Evolutionary conservation across 2,329 filamentous ascomycete genomes (phyloP).

Genomic region (Trichothecium roseum): DNA sequence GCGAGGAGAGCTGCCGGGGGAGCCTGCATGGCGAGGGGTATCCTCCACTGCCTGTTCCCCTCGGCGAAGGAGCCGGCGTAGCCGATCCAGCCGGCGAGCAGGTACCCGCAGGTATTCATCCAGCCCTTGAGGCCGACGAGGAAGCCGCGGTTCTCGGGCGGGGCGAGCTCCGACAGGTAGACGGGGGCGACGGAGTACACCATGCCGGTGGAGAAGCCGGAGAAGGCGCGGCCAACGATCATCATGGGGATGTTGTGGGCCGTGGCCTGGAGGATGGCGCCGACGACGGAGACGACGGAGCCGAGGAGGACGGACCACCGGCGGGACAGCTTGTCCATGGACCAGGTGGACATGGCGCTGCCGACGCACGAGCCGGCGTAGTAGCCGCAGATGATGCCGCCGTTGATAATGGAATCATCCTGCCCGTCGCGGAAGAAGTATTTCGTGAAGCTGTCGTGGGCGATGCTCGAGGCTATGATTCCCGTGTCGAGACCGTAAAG

Average conservation of each 20-base stretch:
- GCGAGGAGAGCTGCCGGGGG: slow-evolving; percentile 13
- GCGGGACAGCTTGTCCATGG: slow-evolving; percentile 20
- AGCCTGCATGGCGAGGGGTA: slow-evolving; percentile 21
- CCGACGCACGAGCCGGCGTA: slow-evolving; percentile 20
- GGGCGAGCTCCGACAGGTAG: slow-evolving; percentile 31
- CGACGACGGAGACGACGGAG: slow-evolving; percentile 16
- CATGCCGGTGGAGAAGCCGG: slow-evolving; percentile 28
- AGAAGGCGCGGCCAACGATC: slow-evolving; percentile 27
- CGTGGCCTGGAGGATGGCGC: slow-evolving; percentile 28
- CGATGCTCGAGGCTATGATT: slow-evolving; percentile 25
- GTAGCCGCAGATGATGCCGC: slow-evolving; percentile 20
- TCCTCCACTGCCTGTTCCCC: slow-evolving; percentile 20
- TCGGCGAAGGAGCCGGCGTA: slow-evolving; percentile 17
- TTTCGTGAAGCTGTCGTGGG: slow-evolving; percentile 18
- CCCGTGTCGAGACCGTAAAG: too few relatives aligned
- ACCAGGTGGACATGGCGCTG: slow-evolving; percentile 17
- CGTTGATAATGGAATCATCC: slow-evolving; percentile 1
- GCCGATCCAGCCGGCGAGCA: slow-evolving; percentile 11
- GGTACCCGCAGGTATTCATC: slow-evolving; percentile 8
- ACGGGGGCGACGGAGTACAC: slow-evolving; percentile 21
- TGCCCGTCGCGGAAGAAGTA: slow-evolving; percentile 13
- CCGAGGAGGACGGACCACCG: slow-evolving; percentile 21
- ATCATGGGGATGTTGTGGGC: slow-evolving; percentile 27
- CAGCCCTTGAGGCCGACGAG: slow-evolving; percentile 28
- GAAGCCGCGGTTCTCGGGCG: slow-evolving; percentile 30